These are phyloP conservation scores for Suillus cothurnatus DNA, from an alignment of 768 basidiomycete species.

Conservation along the genomic window DNA sequence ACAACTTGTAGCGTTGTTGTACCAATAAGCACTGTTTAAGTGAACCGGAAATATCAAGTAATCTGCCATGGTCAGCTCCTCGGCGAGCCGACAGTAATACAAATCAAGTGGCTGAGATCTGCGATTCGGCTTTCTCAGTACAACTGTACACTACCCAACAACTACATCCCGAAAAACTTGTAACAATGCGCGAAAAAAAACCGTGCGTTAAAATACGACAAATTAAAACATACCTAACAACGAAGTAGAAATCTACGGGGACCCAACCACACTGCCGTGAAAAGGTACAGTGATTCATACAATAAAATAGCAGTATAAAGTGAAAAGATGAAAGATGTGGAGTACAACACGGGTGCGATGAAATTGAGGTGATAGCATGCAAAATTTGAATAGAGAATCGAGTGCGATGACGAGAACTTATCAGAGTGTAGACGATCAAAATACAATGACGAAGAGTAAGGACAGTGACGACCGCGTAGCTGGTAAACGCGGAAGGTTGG, in stretches of 20 bases:
- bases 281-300: slow-evolving; percentile 3
- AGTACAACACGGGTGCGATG: slow-evolving; percentile 1
- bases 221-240: not conserved
- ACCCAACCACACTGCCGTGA: not conserved
- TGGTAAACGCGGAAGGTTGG: not conserved
- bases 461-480: slow-evolving; percentile 1
- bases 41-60: too few relatives aligned
- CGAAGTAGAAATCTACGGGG: not conserved
- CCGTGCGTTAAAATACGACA: not conserved
- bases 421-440: not conserved
- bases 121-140: not conserved
- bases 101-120: slow-evolving; percentile 1
- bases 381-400: not conserved
- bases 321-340: not conserved
- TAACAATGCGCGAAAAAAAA: not conserved
- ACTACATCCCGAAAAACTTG: not conserved
- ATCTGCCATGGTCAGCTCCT: not conserved
- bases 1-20: too few relatives aligned
- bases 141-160: slow-evolving; percentile 1
- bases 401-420: not conserved
- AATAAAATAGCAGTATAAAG: not conserved
- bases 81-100: not conserved
- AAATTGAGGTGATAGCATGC: slow-evolving; percentile 5
- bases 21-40: too few relatives aligned
- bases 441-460: slow-evolving; percentile 6